Conservation (phyloP, 148 eudicot genomes). For the Persicaria maculosa region DNA sequence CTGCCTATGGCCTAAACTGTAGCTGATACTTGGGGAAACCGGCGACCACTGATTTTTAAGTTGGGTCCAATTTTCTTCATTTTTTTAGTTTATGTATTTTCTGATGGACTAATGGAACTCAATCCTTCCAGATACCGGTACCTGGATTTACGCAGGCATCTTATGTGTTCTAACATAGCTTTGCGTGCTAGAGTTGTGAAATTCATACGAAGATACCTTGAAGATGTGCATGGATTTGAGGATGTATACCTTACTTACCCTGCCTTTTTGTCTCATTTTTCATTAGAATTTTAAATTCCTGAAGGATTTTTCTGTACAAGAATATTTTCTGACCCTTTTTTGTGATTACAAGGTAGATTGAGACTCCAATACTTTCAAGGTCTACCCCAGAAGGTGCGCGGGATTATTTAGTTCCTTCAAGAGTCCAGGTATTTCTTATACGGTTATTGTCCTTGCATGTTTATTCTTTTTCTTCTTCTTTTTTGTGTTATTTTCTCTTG, state of each 20-base stretch:
- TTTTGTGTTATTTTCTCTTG: background rate
- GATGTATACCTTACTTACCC: constrained; percentile 42
- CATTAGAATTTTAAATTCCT: background rate
- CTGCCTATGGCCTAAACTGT: too few relatives aligned
- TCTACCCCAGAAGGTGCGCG: constrained; percentile 99
- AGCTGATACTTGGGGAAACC: background rate
- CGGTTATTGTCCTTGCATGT: background rate
- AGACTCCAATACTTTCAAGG: constrained; percentile 96
- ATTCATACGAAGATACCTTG: constrained; percentile 75
- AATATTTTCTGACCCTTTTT: constrained; percentile 16
- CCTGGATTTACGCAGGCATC: constrained; percentile 81
- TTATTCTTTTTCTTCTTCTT: background rate
- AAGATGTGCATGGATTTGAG: constrained; percentile 81
- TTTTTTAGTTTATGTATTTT: constrained; percentile 5
- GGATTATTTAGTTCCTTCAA: constrained; percentile 95
- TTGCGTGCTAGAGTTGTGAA: constrained; percentile 79
- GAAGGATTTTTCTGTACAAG: background rate
- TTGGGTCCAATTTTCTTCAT: background rate
- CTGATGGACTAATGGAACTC: constrained; percentile 11
- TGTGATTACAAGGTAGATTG: constrained; percentile 90
- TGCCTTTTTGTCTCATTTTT: background rate
- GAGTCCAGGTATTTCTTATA: constrained; percentile 72
- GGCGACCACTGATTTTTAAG: background rate
- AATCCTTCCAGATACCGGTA: constrained; percentile 62
- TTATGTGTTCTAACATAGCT: constrained; percentile 65